Conservation (phyloP, 441 rosid species). For the Populus hybrid region DNA sequence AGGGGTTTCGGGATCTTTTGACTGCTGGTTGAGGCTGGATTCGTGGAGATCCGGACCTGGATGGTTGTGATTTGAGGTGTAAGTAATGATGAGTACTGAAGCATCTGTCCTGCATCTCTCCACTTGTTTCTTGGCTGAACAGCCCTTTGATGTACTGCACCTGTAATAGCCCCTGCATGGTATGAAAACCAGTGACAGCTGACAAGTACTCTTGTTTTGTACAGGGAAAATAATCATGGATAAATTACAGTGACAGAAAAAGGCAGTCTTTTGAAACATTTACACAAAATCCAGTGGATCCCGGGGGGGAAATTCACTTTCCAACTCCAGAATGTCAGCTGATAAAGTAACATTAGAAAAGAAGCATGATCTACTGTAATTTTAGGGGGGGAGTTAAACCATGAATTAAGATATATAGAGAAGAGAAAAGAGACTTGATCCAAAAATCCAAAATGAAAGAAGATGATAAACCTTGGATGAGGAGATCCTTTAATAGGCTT, state of each 20-base stretch:
- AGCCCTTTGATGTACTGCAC: constrained; percentile 74
- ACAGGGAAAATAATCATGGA: neutral
- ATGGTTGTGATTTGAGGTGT: constrained; percentile 61
- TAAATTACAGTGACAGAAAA: neutral
- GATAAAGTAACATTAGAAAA: neutral
- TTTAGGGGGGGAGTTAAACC: no score
- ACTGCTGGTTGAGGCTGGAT: constrained; percentile 16
- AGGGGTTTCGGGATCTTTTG: constrained; percentile 15
- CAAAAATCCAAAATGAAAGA: neutral
- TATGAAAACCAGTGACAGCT: neutral
- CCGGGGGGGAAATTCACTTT: neutral
- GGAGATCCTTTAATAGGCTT: constrained; percentile 97
- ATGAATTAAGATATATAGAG: neutral
- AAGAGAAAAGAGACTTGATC: neutral
- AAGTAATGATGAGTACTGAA: constrained; percentile 58
- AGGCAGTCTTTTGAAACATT: neutral
- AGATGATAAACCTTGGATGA: constrained; percentile 57
- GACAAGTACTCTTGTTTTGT: neutral
- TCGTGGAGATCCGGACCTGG: constrained; percentile 39
- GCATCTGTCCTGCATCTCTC: constrained; percentile 72
- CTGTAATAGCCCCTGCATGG: constrained; percentile 60
- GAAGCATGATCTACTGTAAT: no score
- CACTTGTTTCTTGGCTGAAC: constrained; percentile 70
- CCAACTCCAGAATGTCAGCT: neutral
- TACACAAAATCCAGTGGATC: neutral